Evolutionary conservation across 441 rosid genomes (phyloP).

Genomic region (Populus hybrid): DNA sequence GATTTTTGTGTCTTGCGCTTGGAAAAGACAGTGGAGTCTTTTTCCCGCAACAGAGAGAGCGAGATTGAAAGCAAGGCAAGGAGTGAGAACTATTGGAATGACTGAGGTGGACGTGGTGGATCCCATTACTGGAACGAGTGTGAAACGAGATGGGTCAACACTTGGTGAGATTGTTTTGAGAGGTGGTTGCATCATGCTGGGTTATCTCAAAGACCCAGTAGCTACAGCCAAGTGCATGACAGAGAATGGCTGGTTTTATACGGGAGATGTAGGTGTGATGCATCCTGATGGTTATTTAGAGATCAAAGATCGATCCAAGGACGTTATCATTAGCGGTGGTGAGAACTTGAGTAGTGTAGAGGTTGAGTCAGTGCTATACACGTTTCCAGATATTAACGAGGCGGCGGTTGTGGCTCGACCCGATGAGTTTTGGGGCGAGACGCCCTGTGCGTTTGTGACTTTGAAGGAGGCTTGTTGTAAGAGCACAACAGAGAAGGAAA

Average conservation of each 20-base stretch:
- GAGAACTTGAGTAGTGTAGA: slow-evolving; percentile 46
- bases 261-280: slow-evolving; percentile 71
- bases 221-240: slow-evolving; percentile 42
- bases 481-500: slow-evolving; percentile 45
- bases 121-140: slow-evolving; percentile 45
- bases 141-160: slow-evolving; percentile 49
- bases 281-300: slow-evolving; percentile 48
- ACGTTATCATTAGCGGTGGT: slow-evolving; percentile 46
- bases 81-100: slow-evolving; percentile 44
- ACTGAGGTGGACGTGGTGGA: slow-evolving; percentile 58
- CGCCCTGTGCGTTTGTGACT: slow-evolving; percentile 42
- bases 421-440: slow-evolving; percentile 43
- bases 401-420: slow-evolving; percentile 49
- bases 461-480: slow-evolving; percentile 14
- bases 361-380: slow-evolving; percentile 36
- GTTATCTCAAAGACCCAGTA: slow-evolving; percentile 63
- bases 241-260: slow-evolving; percentile 60
- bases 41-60: slow-evolving; percentile 62
- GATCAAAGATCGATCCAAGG: slow-evolving; percentile 45
- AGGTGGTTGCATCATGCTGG: slow-evolving; percentile 62
- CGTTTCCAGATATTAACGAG: slow-evolving; percentile 33
- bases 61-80: slow-evolving; percentile 59
- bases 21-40: slow-evolving; percentile 65
- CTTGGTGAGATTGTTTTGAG: slow-evolving; percentile 60
- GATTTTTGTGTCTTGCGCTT: slow-evolving; percentile 53